Conservation (phyloP, 73 alveolate genomes). For the Stentor coeruleus region DNA sequence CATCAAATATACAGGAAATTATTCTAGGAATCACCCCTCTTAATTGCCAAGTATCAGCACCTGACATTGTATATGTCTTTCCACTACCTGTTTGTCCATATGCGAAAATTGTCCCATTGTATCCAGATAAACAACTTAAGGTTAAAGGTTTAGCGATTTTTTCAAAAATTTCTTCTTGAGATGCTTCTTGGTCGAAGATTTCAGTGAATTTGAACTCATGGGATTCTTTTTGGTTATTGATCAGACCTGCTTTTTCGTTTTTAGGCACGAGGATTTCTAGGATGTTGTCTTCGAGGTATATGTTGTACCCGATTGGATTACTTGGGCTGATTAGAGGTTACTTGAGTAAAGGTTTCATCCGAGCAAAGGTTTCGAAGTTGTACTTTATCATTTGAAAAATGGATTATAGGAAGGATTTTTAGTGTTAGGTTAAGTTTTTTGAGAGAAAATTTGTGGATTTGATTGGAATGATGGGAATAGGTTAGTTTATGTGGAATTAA, state of each 20-base stretch:
- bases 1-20: conserved; percentile 76
- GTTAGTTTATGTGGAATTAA: too few species aligned
- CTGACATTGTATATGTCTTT: conserved; percentile 95
- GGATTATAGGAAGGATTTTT: too few species aligned
- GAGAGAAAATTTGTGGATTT: too few species aligned
- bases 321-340: conserved; percentile 35
- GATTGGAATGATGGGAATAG: too few species aligned
- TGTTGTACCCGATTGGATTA: conserved; percentile 37
- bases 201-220: conserved; percentile 82
- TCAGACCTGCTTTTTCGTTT: conserved; percentile 62
- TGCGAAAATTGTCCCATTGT: conserved; percentile 92
- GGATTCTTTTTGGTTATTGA: conserved; percentile 77
- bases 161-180: conserved; percentile 80
- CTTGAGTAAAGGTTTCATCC: conserved; percentile 73
- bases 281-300: conserved; percentile 41
- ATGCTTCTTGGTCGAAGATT: conserved; percentile 76
- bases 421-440: too few species aligned
- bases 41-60: conserved; percentile 81
- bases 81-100: conserved; percentile 98
- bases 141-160: conserved; percentile 70
- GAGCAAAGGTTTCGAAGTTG: conserved; percentile 74
- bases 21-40: conserved; percentile 94
- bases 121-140: conserved; percentile 86
- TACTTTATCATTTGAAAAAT: conserved; percentile 62
- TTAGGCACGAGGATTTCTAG: conserved; percentile 64